Conservation (phyloP, 768 basidiomycete genomes). For the Suillus subluteus region DNA sequence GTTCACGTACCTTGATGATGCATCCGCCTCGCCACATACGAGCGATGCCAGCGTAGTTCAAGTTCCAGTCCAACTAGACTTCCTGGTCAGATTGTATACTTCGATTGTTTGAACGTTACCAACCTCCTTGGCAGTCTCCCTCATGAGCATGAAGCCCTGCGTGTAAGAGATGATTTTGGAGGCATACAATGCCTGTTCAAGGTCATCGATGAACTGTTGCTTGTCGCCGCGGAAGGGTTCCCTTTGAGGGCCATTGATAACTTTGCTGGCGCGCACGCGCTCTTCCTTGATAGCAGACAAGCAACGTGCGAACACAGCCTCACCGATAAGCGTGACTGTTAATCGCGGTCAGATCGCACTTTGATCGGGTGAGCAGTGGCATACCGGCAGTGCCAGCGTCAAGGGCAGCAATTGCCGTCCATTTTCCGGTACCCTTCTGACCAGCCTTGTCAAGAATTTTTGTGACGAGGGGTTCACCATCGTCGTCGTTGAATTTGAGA, state of each 20-base stretch:
- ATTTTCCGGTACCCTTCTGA: slow-evolving; percentile 99
- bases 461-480: slow-evolving; percentile 85
- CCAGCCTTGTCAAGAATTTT: slow-evolving; percentile 98
- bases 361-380: slow-evolving; percentile 27
- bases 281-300: slow-evolving; percentile 97
- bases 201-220: slow-evolving; percentile 97
- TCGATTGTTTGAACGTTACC: slow-evolving; percentile 16
- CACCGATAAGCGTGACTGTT: slow-evolving; percentile 95
- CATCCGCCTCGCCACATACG: slow-evolving; percentile 99
- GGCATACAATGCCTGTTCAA: slow-evolving; percentile 98
- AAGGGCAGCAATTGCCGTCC: slow-evolving; percentile 97
- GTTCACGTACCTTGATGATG: slow-evolving; percentile 83
- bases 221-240: slow-evolving; percentile 97
- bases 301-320: slow-evolving; percentile 99
- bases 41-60: slow-evolving; percentile 98
- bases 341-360: slow-evolving; percentile 15
- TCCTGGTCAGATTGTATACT: slow-evolving; percentile 13
- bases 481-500: slow-evolving; percentile 95
- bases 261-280: slow-evolving; percentile 90
- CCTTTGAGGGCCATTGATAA: slow-evolving; percentile 87
- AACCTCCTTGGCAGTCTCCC: slow-evolving; percentile 95
- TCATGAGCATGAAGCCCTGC: slow-evolving; percentile 99
- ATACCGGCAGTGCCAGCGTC: slow-evolving; percentile 87
- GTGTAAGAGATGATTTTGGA: slow-evolving; percentile 99
- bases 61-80: slow-evolving; percentile 74